Conservation (phyloP, 768 basidiomycete species). For the Boletus eberwhitei region DNA sequence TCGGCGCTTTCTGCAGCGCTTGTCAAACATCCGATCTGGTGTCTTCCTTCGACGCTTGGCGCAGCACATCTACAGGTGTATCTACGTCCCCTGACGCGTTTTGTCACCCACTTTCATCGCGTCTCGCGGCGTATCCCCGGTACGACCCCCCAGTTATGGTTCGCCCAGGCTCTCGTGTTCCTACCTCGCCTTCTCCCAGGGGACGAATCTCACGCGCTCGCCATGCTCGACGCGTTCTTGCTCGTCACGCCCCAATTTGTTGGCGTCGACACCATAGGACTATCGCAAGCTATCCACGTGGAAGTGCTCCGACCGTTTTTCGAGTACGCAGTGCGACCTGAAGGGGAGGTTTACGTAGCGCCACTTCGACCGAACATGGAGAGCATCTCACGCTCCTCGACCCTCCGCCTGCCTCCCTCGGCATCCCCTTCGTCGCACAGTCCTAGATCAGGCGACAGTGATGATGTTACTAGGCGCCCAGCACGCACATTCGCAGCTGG, state of each 20-base stretch:
- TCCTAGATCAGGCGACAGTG: neutral
- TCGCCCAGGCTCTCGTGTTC: conserved; percentile 61
- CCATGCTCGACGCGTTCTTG: conserved; percentile 32
- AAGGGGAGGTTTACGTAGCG: conserved; percentile 41
- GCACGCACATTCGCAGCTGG: conserved; percentile 23
- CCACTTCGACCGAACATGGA: conserved; percentile 48
- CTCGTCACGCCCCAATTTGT: conserved; percentile 18
- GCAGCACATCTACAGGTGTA: conserved; percentile 7
- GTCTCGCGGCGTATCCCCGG: conserved; percentile 58
- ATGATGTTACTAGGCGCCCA: neutral
- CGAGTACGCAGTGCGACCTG: conserved; percentile 42
- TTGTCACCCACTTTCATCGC: conserved; percentile 53
- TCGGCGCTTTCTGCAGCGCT: conserved; percentile 51
- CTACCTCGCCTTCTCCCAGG: conserved; percentile 60
- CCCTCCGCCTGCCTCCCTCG: conserved; percentile 41
- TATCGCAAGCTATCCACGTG: conserved; percentile 27
- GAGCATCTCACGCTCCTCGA: conserved; percentile 57
- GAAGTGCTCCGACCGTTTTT: conserved; percentile 52
- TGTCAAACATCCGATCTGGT: conserved; percentile 53
- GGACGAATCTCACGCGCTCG: conserved; percentile 60
- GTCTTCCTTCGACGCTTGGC: conserved; percentile 14
- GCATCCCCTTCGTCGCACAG: neutral
- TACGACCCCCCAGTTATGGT: conserved; percentile 57
- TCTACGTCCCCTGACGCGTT: conserved; percentile 49
- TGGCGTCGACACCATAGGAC: conserved; percentile 22